Evolutionary conservation across 2,329 filamentous ascomycete genomes (phyloP), one percentile per base, ranked within the genome.

Genomic region (Ophidiomyces ophidiicola): DNA sequence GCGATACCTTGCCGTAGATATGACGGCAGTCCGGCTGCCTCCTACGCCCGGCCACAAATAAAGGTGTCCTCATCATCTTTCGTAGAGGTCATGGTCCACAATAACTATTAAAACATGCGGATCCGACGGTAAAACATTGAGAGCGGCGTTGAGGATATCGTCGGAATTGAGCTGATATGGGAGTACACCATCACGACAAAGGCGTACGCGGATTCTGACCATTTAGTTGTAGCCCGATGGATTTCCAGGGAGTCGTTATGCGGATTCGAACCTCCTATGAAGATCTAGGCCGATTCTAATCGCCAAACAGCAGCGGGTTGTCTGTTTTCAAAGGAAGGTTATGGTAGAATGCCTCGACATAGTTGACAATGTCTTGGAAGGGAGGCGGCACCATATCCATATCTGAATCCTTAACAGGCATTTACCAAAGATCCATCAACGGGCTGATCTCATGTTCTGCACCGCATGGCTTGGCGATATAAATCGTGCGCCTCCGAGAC

Each of bases 31-130:
- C 3, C 78, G 64, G 42, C 70, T 75, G 0, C 69, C 73, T 0
- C 78, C 78, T 77, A 83, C 0, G 78, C 76, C 19, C 76, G 59
- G 0, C 78, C 78, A 44, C 76, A 80, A 38, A 71, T 74, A 49
- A 81, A 83, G 14, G 75, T 69, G 43, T 82, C 78, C 0, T 79
- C 71, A 0, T 78, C 72, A 35, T 69, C 68, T 48, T n/a, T 81
- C 76, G 49, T 76, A 80, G 10, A 80, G 56, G 50, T 82, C 78
- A n/a, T 78, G 70, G 23, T 75, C 59, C 0, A 71, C 58, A 0
- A 80, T 50, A 24, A 82, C 52, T 0, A 77, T 49, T 1, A 80
- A 51, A 0, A 76, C 65, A 43, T 76, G 76, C 0, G 76, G 76
- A 48, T 80, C 70, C 0, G 48, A 36, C 0, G 75, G 76, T 0